Conservation (phyloP, 1,284 basidiomycete species). For the Sporisorium iseilematis-ciliati region DNA sequence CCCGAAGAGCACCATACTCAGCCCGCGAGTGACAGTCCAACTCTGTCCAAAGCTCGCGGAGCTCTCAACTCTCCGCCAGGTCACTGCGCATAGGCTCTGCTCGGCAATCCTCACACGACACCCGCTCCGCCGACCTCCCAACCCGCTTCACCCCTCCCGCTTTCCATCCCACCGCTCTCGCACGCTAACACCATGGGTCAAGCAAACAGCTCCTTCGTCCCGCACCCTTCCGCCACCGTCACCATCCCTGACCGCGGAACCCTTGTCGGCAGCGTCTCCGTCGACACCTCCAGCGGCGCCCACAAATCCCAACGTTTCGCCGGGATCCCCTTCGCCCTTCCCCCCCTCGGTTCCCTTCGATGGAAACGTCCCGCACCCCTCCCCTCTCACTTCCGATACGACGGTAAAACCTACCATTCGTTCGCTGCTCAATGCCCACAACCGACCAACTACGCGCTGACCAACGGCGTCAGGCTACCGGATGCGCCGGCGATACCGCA, state of each 20-base stretch:
- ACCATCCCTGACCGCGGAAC: constrained; percentile 30
- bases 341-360: constrained; percentile 39
- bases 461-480: constrained; percentile 26
- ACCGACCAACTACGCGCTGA: constrained; percentile 35
- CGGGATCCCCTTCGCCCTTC: constrained; percentile 50
- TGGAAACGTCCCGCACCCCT: constrained; percentile 45
- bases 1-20: no score
- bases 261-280: constrained; percentile 22
- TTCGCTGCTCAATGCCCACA: constrained; percentile 33
- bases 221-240: constrained; percentile 22
- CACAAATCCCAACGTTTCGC: constrained; percentile 43
- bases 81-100: no score
- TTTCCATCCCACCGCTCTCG: not conserved
- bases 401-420: constrained; percentile 24
- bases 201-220: constrained; percentile 28
- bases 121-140: no score
- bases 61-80: no score
- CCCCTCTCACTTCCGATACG: constrained; percentile 25
- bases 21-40: no score
- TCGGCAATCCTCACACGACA: no score
- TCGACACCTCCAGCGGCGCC: constrained; percentile 21
- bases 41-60: no score
- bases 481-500: constrained; percentile 7
- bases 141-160: no score
- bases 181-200: constrained; percentile 30